Conservation (phyloP, 306 rosid species). For the Lagenaria siceraria region DNA sequence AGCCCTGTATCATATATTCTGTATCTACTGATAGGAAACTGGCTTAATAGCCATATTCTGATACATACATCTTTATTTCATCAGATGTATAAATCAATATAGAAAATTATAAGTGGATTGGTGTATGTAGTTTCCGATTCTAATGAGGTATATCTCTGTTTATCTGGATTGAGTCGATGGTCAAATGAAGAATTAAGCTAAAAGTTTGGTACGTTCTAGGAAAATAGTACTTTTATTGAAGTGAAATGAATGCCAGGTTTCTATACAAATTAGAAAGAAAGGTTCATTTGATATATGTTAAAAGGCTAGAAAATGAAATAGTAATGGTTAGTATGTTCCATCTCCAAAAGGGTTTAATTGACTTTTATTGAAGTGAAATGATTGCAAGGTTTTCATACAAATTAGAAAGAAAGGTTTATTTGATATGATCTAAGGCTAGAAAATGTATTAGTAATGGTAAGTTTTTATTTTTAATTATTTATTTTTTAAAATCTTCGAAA, state of each 20-base stretch:
- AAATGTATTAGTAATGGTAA: no score
- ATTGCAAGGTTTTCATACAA: background rate
- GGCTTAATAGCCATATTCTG: background rate
- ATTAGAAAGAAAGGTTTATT: no score
- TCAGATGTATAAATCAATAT: background rate
- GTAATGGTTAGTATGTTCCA: background rate
- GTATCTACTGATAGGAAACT: background rate
- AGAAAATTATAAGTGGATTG: background rate
- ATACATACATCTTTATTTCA: background rate
- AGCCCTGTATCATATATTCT: background rate
- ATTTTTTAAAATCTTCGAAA: no score
- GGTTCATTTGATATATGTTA: background rate
- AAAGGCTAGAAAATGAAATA: background rate
- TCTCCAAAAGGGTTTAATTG: no score
- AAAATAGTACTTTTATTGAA: background rate
- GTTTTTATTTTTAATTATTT: no score
- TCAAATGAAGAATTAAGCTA: background rate
- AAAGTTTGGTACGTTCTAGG: background rate
- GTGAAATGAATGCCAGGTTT: background rate
- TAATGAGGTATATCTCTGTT: background rate
- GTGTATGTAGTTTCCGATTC: background rate
- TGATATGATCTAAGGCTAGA: background rate
- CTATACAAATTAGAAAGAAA: background rate
- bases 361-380: background rate
- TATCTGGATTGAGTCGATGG: background rate